phyloP scores from a whole-genome alignment of 345 rosid species.

The Linum lewisii region DNA sequence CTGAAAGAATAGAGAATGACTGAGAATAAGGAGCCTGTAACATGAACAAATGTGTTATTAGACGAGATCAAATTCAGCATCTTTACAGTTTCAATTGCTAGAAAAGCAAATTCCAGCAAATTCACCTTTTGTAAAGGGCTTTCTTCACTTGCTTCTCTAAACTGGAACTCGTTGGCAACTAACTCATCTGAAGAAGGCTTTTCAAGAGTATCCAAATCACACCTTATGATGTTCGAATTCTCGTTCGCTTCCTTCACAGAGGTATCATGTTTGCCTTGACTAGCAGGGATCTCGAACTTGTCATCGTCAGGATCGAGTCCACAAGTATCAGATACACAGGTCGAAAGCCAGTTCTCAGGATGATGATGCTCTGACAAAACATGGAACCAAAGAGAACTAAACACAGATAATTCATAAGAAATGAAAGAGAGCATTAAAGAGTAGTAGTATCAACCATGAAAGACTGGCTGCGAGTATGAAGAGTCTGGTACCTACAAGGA shows the following conservation, averaged over 20 bases:
- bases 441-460: conserved; percentile 42
- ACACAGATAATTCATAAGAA: background rate
- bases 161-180: background rate
- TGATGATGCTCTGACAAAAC: conserved; percentile 42
- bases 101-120: conserved; percentile 1
- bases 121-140: conserved; percentile 12
- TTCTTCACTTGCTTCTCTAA: no score
- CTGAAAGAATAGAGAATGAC: conserved; percentile 8
- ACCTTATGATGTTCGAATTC: conserved; percentile 4
- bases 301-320: conserved; percentile 33
- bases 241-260: conserved; percentile 5
- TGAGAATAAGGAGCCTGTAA: conserved; percentile 13
- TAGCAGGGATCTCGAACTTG: no score
- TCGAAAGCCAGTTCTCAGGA: conserved; percentile 51
- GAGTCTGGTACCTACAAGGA: conserved; percentile 30
- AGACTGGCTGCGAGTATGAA: conserved; percentile 13
- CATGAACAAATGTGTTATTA: background rate
- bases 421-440: background rate
- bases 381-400: background rate
- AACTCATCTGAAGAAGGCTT: background rate
- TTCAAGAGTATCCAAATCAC: conserved; percentile 7
- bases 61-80: background rate
- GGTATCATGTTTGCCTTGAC: conserved; percentile 24
- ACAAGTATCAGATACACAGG: conserved; percentile 54
- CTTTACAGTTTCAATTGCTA: background rate